These are phyloP conservation scores for Fistulinella prunicolor DNA, from an alignment of 768 basidiomycete genomes.

Conservation along the genomic window DNA sequence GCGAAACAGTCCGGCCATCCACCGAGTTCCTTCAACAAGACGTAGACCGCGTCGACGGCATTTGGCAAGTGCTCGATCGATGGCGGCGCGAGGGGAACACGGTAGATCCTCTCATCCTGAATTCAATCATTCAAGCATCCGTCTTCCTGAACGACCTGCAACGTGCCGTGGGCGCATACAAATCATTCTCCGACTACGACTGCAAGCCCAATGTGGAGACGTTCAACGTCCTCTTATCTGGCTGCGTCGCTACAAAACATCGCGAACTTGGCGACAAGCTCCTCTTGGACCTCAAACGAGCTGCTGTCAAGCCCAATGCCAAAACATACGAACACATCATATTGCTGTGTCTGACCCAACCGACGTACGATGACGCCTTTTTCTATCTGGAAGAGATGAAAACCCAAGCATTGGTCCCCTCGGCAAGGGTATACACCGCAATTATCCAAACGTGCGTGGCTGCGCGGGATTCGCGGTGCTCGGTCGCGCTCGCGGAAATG, in stretches of 20 bases:
- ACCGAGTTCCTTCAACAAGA: conserved; percentile 44
- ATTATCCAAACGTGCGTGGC: conserved; percentile 58
- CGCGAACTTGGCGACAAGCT: conserved; percentile 67
- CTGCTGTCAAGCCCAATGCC: conserved; percentile 51
- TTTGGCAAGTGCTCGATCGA: conserved; percentile 63
- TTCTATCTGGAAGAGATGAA: conserved; percentile 91
- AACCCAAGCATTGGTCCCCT: conserved; percentile 52
- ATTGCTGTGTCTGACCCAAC: conserved; percentile 64
- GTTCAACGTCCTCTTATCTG: conserved; percentile 67
- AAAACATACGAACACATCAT: conserved; percentile 69
- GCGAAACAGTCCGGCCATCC: conserved; percentile 54
- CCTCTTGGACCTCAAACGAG: conserved; percentile 61
- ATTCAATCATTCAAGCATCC: conserved; percentile 64
- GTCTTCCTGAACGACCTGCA: conserved; percentile 62
- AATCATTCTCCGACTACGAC: conserved; percentile 52
- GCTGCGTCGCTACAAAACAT: conserved; percentile 57
- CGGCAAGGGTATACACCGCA: conserved; percentile 51
- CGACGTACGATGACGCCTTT: conserved; percentile 82
- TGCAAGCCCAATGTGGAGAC: conserved; percentile 59
- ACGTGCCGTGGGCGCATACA: conserved; percentile 77
- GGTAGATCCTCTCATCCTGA: conserved; percentile 59
- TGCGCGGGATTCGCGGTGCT: conserved; percentile 57
- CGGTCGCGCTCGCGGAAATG: conserved; percentile 71
- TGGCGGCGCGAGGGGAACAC: conserved; percentile 49
- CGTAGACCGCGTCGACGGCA: conserved; percentile 55